A percentile compares a stretch with the other conserved stretches of the same genome.
Evolutionary conservation across 768 basidiomycete genomes (phyloP).

Genomic region (Amanita thiersii): DNA sequence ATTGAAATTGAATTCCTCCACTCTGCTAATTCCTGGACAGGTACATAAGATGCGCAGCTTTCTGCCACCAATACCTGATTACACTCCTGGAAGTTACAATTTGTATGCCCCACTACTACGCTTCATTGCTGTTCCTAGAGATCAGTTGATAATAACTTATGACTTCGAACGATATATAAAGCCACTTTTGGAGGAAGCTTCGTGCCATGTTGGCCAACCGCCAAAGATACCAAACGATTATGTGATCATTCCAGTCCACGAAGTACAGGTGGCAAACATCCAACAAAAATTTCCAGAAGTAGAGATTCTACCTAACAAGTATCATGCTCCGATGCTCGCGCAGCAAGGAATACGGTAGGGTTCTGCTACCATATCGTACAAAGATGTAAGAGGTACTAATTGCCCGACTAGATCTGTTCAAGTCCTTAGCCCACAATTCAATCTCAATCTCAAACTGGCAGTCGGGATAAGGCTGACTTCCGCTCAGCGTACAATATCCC

Average conservation of each 20-base stretch:
- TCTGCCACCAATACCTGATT: conserved; percentile 38
- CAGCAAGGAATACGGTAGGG: conserved; percentile 47
- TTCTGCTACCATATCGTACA: too few relatives aligned
- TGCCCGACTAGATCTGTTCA: conserved; percentile 49
- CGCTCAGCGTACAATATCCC: conserved; percentile 52
- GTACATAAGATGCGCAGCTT: conserved; percentile 52
- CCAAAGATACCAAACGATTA: conserved; percentile 25
- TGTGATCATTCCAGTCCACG: conserved; percentile 44
- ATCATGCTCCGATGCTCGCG: conserved; percentile 33
- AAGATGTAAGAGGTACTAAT: too few relatives aligned
- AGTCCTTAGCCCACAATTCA: conserved; percentile 35
- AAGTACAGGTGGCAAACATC: conserved; percentile 44
- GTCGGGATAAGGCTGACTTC: conserved; percentile 52
- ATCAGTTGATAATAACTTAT: conserved; percentile 37
- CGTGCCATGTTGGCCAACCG: conserved; percentile 25
- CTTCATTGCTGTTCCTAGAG: conserved; percentile 35
- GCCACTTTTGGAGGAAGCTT: conserved; percentile 33
- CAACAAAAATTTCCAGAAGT: conserved; percentile 40
- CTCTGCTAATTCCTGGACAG: conserved; percentile 18
- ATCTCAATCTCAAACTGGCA: conserved; percentile 44
- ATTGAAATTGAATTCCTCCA: background rate
- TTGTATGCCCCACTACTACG: conserved; percentile 40
- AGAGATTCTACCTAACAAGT: conserved; percentile 32
- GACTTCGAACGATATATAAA: conserved; percentile 36
- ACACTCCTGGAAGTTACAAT: conserved; percentile 39